Evolutionary conservation across 805 yeast species (phyloP), one percentile per base, ranked within the genome.

Genomic region (Zygoascus bituminiphila): DNA sequence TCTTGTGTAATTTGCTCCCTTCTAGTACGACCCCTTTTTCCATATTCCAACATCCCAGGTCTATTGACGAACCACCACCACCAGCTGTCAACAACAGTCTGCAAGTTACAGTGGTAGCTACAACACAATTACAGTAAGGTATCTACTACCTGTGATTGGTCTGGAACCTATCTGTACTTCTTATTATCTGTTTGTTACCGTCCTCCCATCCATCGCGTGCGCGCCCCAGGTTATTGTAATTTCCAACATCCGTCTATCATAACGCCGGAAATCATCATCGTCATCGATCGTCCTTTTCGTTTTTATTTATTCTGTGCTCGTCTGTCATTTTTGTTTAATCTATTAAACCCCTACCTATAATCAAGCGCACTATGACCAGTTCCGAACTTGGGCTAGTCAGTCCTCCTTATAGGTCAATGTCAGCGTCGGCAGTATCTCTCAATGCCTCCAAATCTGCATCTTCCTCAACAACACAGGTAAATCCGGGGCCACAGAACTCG

Each of bases 391-490:
- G n/a, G n/a, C n/a, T n/a, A n/a, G n/a, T n/a, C n/a, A n/a, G n/a
- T 29, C 33, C 33, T n/a, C 24, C 45, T 5, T 23, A 42, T n/a
- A 22, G 45, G 35, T 42, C 45, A 20, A 8, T 42, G 36, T 23
- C 45, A n/a, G 25, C 24, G 20, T 29, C 33, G 10, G 7, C 47
- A 12, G 47, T 40, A 17, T n/a, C 46, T 22, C 10, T 17, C 20
- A 33, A 20, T n/a, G 35, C 22, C 12, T 5, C 42, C 8, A 20
- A n/a, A 24, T 21, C 47, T 4, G 22, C 35, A 2, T 17, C 36
- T 10, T 26, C 33, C 9, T 20, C 29, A 5, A 21, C 42, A 2
- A 21, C 25, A 20, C 17, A 24, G n/a, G 8, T 23, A 14, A 14
- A 20, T n/a, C 5, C 15, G n/a, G 14, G 20, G 39, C 33, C 40